These are phyloP conservation scores for Hanseniaspora clermontiae DNA, from an alignment of 805 yeast genomes.

Conservation along the genomic window DNA sequence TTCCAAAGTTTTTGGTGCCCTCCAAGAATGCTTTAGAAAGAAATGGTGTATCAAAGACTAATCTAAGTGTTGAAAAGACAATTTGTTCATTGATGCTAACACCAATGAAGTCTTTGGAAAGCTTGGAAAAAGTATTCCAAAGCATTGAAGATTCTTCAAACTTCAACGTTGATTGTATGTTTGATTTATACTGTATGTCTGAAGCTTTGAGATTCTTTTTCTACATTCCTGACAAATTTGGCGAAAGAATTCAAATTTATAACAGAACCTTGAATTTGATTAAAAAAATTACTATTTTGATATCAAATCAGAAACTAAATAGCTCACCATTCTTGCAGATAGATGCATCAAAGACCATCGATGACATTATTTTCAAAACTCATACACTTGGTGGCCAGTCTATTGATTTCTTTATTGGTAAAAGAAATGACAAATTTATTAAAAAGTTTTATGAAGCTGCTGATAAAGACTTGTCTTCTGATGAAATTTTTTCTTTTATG, in stretches of 20 bases:
- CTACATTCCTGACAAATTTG: constrained; percentile 22
- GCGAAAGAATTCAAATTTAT: constrained; percentile 22
- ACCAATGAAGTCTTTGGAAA: constrained; percentile 25
- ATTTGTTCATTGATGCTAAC: constrained; percentile 25
- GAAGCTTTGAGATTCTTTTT: constrained; percentile 30
- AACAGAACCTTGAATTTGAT: constrained; percentile 24
- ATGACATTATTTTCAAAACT: constrained; percentile 22
- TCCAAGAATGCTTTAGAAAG: constrained; percentile 15
- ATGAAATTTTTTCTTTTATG: not conserved
- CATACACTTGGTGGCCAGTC: constrained; percentile 15
- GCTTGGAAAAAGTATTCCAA: constrained; percentile 15
- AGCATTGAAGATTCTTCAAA: constrained; percentile 11
- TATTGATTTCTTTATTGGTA: constrained; percentile 7
- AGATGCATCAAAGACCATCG: constrained; percentile 20
- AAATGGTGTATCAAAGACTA: constrained; percentile 17
- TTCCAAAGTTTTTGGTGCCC: constrained; percentile 14
- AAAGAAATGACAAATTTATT: not conserved
- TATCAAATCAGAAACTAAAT: constrained; percentile 22
- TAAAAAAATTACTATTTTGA: constrained; percentile 22
- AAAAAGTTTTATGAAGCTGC: not conserved
- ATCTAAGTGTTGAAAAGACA: constrained; percentile 24
- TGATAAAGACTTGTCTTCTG: not conserved
- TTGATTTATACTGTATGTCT: constrained; percentile 26
- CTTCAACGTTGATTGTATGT: constrained; percentile 15
- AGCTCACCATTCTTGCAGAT: constrained; percentile 21